A percentile compares a stretch with the other conserved stretches of the same genome.
Conservation (phyloP, 2,329 filamentous ascomycete species). For the Phyllosticta citribraziliensis region DNA sequence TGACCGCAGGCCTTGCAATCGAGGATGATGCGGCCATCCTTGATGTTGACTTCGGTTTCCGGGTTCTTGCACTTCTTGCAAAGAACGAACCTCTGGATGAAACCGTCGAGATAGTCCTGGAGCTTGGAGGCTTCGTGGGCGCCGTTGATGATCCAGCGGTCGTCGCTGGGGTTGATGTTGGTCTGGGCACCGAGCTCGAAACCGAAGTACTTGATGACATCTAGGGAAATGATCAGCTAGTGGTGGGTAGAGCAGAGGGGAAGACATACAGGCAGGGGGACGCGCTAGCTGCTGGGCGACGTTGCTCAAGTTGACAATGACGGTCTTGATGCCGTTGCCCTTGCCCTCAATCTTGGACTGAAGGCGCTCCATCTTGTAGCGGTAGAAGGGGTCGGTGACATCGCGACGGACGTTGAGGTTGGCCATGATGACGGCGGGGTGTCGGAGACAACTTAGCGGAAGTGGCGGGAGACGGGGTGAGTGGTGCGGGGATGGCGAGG, state of each 20-base stretch:
- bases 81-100: constrained; percentile 97
- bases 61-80: constrained; percentile 99
- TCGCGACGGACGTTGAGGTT: constrained; percentile 95
- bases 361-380: constrained; percentile 99
- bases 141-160: constrained; percentile 99
- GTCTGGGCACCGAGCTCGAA: constrained; percentile 98
- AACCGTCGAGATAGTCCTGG: constrained; percentile 95
- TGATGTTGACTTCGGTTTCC: constrained; percentile 92
- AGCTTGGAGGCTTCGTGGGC: constrained; percentile 91
- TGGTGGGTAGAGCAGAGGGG: not conserved
- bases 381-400: constrained; percentile 98
- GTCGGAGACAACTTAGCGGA: constrained; percentile 2
- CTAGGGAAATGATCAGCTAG: constrained; percentile 17
- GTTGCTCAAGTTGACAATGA: constrained; percentile 92
- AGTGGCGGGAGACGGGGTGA: constrained; percentile 19
- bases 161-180: constrained; percentile 92
- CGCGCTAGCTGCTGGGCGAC: constrained; percentile 87
- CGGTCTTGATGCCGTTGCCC: constrained; percentile 98
- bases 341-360: constrained; percentile 99
- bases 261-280: constrained; percentile 58
- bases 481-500: constrained; percentile 22
- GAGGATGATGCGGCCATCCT: constrained; percentile 81
- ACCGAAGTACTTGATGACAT: constrained; percentile 99
- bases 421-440: constrained; percentile 64
- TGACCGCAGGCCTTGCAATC: constrained; percentile 99